These are phyloP conservation scores for Domatiomyces globalis DNA, from an alignment of 2,329 filamentous ascomycete species.

Conservation along the genomic window DNA sequence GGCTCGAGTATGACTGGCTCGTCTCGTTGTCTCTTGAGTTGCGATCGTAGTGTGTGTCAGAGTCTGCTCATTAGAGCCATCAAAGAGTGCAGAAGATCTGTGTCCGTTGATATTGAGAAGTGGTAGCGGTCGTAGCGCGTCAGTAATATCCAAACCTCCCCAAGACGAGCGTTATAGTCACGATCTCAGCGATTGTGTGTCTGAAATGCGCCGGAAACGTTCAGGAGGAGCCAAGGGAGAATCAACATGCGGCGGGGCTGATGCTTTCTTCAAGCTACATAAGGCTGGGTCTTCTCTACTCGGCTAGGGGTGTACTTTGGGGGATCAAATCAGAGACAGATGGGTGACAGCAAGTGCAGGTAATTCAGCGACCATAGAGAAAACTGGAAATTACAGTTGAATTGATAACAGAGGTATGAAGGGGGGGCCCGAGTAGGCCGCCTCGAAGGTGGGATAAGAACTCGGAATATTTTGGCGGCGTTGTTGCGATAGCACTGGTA, in stretches of 20 bases:
- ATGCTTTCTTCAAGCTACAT: not conserved
- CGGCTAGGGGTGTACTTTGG: not conserved
- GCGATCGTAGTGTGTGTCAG: not conserved
- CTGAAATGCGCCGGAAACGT: not conserved
- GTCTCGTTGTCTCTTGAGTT: not conserved
- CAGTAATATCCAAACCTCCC: not conserved
- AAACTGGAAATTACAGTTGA: not conserved
- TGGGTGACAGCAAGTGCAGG: not conserved
- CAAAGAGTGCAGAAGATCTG: not conserved
- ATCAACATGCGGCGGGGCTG: not conserved
- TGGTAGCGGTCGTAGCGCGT: not conserved
- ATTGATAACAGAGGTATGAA: not conserved
- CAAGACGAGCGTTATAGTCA: not conserved
- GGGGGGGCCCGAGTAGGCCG: too few species aligned
- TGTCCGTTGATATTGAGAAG: not conserved
- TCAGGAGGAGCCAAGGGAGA: not conserved
- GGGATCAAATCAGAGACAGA: not conserved
- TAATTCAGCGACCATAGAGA: not conserved
- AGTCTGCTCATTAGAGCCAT: not conserved
- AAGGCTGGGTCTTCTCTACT: not conserved
- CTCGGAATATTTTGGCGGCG: conserved; percentile 18
- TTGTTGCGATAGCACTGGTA: conserved; percentile 15
- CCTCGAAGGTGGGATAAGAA: conserved; percentile 1
- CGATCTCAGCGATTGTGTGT: not conserved
- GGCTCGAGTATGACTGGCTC: not conserved